A percentile compares a stretch with the other conserved stretches of the same genome.
Evolutionary conservation across 2,329 filamentous ascomycete genomes (phyloP).

Genomic region (Polychaeton citri): DNA sequence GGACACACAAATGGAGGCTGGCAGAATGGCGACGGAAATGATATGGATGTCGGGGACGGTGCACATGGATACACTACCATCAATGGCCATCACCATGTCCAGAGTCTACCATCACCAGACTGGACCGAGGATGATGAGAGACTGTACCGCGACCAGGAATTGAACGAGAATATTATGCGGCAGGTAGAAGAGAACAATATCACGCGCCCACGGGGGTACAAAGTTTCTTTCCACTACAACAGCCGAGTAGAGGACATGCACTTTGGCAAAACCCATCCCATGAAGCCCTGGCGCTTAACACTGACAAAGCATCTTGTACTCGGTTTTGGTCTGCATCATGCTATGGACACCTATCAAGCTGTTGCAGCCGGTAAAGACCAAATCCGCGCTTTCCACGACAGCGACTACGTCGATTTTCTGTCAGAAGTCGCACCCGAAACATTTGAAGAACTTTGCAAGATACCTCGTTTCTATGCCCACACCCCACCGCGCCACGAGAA

Average conservation of each 20-base stretch:
- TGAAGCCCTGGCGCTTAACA: constrained; percentile 97
- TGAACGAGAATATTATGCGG: constrained; percentile 39
- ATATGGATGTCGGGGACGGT: background rate
- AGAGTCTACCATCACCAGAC: constrained; percentile 16
- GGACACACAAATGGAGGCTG: constrained; percentile 4
- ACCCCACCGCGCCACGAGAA: constrained; percentile 29
- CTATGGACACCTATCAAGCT: constrained; percentile 88
- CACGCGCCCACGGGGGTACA: constrained; percentile 69
- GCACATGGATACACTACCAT: constrained; percentile 4
- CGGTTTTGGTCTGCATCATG: constrained; percentile 88
- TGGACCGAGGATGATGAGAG: constrained; percentile 37
- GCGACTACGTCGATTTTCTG: constrained; percentile 86
- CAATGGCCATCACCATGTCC: constrained; percentile 1
- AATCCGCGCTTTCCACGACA: constrained; percentile 71
- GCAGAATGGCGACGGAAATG: constrained; percentile 2
- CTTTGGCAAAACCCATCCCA: constrained; percentile 91
- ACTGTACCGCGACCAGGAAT: constrained; percentile 20
- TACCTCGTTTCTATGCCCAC: constrained; percentile 26
- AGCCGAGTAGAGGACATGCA: constrained; percentile 91
- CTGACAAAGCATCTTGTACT: constrained; percentile 90
- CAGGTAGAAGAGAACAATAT: constrained; percentile 52
- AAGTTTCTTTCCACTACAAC: constrained; percentile 90
- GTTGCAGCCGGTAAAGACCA: constrained; percentile 78
- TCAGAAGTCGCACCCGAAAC: constrained; percentile 19
- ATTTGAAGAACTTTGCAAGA: constrained; percentile 40